phyloP scores from a whole-genome alignment of 495 filamentous ascomycete species.

The Trichocladium uniseriatum region DNA sequence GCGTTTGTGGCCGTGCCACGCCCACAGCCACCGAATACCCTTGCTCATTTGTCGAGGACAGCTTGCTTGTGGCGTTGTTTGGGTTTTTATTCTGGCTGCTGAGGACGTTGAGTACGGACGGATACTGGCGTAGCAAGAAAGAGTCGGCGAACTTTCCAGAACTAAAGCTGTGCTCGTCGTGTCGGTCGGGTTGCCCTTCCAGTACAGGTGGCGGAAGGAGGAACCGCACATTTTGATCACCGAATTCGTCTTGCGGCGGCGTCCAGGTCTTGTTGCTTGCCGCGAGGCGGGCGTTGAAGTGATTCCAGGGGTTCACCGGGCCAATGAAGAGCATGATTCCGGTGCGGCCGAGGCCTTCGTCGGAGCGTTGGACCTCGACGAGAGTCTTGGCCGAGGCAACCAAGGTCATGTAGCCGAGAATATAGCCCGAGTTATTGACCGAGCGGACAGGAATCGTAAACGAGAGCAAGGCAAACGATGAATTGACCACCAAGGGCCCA shows the following conservation, averaged over 20 bases:
- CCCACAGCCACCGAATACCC: constrained; percentile 57
- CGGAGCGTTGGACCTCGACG: constrained; percentile 46
- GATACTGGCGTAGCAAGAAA: constrained; percentile 50
- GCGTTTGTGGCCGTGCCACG: constrained; percentile 53
- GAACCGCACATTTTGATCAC: constrained; percentile 33
- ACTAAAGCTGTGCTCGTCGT: constrained; percentile 34
- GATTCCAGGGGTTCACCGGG: constrained; percentile 53
- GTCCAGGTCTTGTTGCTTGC: constrained; percentile 28
- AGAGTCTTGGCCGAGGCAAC: constrained; percentile 55
- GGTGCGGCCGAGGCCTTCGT: constrained; percentile 58
- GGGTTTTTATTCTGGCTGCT: constrained; percentile 31
- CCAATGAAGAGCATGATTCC: constrained; percentile 61
- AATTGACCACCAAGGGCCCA: constrained; percentile 60
- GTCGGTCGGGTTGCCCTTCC: constrained; percentile 34
- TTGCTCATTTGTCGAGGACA: constrained; percentile 65
- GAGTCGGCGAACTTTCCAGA: constrained; percentile 35
- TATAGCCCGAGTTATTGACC: constrained; percentile 45
- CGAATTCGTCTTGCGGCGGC: constrained; percentile 28
- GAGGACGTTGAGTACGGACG: constrained; percentile 47
- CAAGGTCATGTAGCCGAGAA: constrained; percentile 68
- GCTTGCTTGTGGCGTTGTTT: constrained; percentile 53
- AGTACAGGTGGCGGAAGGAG: constrained; percentile 37
- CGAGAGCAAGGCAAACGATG: constrained; percentile 65
- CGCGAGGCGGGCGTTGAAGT: constrained; percentile 39
- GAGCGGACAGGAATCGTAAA: constrained; percentile 66